phyloP scores from a whole-genome alignment of 768 basidiomycete genomes.

The Cyclocybe aegerita region DNA sequence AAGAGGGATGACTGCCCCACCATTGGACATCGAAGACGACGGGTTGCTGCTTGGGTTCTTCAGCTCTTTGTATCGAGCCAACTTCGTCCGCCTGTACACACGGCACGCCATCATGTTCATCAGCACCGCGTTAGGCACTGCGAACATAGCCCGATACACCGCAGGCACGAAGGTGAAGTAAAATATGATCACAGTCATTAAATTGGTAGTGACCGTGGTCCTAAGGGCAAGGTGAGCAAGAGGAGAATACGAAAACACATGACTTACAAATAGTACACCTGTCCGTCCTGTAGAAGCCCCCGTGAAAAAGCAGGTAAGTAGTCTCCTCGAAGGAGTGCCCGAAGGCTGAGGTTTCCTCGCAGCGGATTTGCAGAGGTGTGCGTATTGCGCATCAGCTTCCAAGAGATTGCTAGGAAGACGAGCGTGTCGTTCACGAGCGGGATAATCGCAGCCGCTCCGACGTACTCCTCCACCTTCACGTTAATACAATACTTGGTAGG shows the following conservation, averaged over 20 bases:
- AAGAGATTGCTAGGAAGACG: conserved; percentile 29
- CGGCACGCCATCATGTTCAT: conserved; percentile 10
- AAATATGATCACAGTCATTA: neutral
- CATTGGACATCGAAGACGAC: too few species aligned
- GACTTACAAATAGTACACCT: conserved; percentile 29
- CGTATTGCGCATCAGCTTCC: conserved; percentile 15
- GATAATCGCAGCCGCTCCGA: conserved; percentile 11
- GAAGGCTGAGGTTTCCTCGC: neutral
- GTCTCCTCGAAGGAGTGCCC: conserved; percentile 10
- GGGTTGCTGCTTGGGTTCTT: too few species aligned
- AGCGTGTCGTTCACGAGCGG: conserved; percentile 22
- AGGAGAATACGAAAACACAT: neutral
- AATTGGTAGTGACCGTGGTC: neutral
- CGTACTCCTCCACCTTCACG: conserved; percentile 8
- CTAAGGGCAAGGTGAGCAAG: neutral
- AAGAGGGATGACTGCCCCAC: too few species aligned
- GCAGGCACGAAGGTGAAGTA: neutral
- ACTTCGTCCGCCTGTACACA: conserved; percentile 5
- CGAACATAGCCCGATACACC: neutral
- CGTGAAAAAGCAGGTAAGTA: conserved; percentile 21
- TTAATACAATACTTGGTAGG: conserved; percentile 19
- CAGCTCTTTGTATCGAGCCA: too few species aligned
- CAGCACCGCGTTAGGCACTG: neutral
- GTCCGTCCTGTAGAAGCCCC: conserved; percentile 24
- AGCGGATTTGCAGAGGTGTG: neutral